Evolutionary conservation across 1,284 basidiomycete species (phyloP).

Genomic region (Paramarasmius palmivorus): DNA sequence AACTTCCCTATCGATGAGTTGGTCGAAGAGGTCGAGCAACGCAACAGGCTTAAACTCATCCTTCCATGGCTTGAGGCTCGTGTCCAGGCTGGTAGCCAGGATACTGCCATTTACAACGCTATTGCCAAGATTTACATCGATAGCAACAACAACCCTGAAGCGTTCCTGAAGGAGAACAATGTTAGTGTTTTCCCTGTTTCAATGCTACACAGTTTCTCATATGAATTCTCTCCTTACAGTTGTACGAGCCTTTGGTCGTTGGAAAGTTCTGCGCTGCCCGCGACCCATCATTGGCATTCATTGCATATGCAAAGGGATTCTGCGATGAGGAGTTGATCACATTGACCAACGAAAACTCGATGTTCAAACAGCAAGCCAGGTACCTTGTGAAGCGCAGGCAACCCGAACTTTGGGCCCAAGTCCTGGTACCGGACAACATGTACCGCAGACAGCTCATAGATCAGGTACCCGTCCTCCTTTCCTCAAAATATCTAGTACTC

Average conservation of each 20-base stretch:
- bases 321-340: constrained; percentile 97
- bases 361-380: constrained; percentile 99
- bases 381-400: constrained; percentile 97
- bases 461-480: constrained; percentile 59
- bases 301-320: constrained; percentile 99
- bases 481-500: not conserved
- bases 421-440: constrained; percentile 87
- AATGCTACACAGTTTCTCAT: not conserved
- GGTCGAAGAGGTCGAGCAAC: constrained; percentile 95
- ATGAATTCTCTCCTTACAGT: constrained; percentile 49
- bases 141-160: constrained; percentile 97
- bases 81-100: constrained; percentile 91
- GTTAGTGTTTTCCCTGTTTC: constrained; percentile 41
- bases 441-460: constrained; percentile 95
- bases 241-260: constrained; percentile 95
- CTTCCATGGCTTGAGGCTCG: constrained; percentile 95
- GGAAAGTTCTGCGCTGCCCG: constrained; percentile 99
- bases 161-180: constrained; percentile 99
- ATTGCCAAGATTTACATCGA: constrained; percentile 99
- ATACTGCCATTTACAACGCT: constrained; percentile 93
- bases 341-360: constrained; percentile 99
- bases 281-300: constrained; percentile 98
- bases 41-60: constrained; percentile 96
- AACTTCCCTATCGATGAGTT: constrained; percentile 98
- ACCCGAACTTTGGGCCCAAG: constrained; percentile 96